These are phyloP conservation scores for Podospora bellae-mahoneyi DNA, from an alignment of 495 filamentous ascomycete genomes.

Conservation along the genomic window DNA sequence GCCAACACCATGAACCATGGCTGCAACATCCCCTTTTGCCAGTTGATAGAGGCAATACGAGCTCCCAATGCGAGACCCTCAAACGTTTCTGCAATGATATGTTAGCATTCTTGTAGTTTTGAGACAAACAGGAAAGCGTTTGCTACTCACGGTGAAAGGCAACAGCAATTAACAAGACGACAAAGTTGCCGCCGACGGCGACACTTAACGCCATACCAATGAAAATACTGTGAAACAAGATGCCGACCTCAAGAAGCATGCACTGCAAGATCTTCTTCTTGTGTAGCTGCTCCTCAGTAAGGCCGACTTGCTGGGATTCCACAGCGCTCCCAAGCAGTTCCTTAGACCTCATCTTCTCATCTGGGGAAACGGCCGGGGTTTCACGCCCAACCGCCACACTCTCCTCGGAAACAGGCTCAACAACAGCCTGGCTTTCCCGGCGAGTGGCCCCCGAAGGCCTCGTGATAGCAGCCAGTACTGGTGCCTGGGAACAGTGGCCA, in stretches of 20 bases:
- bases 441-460: conserved; percentile 13
- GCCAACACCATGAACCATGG: conserved; percentile 93
- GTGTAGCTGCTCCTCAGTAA: conserved; percentile 41
- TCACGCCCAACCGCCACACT: not conserved
- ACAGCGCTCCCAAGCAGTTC: conserved; percentile 26
- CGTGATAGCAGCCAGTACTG: conserved; percentile 19
- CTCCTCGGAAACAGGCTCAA: not conserved
- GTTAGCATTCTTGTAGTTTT: not conserved
- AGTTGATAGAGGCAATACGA: conserved; percentile 62
- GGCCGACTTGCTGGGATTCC: conserved; percentile 19
- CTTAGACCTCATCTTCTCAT: conserved; percentile 31
- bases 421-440: conserved; percentile 11
- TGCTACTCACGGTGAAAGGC: conserved; percentile 60
- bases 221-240: conserved; percentile 82
- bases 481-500: conserved; percentile 19
- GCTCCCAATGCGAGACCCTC: conserved; percentile 73
- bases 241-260: conserved; percentile 76
- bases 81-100: conserved; percentile 48
- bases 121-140: not conserved
- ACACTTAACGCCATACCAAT: conserved; percentile 85
- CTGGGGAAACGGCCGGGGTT: conserved; percentile 13
- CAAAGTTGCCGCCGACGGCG: conserved; percentile 67
- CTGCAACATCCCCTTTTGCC: conserved; percentile 48
- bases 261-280: conserved; percentile 70
- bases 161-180: conserved; percentile 77